A percentile compares a stretch with the other conserved stretches of the same genome.
Conservation (phyloP, 1,284 basidiomycete genomes). For the Sphaerobolus stellatus region DNA sequence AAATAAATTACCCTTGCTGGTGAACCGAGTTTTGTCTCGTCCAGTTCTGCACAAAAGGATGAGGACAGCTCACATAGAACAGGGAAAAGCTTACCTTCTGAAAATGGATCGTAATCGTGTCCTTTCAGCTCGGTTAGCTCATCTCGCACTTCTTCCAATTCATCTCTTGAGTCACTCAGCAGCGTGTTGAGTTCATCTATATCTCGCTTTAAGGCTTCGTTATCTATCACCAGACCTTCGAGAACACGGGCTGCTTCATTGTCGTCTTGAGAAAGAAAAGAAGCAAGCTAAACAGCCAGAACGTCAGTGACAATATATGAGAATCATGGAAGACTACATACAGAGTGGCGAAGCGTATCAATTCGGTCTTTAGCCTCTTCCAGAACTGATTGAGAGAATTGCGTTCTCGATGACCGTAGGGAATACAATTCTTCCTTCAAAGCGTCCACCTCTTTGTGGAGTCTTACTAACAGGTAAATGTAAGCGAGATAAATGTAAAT, state of each 20-base stretch:
- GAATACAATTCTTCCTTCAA: slow-evolving; percentile 65
- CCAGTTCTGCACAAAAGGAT: background rate
- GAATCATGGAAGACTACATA: slow-evolving; percentile 44
- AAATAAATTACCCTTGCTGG: background rate
- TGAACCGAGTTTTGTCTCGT: background rate
- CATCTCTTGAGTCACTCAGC: slow-evolving; percentile 75
- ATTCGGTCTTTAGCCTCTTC: slow-evolving; percentile 70
- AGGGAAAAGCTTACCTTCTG: slow-evolving; percentile 41
- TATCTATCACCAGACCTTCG: slow-evolving; percentile 80
- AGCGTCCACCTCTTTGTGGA: slow-evolving; percentile 68
- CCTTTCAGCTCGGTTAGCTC: slow-evolving; percentile 67
- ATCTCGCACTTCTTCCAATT: slow-evolving; percentile 63
- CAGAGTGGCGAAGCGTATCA: slow-evolving; percentile 59
- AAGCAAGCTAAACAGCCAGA: slow-evolving; percentile 22
- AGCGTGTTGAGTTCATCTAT: slow-evolving; percentile 76
- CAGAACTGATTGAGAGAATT: slow-evolving; percentile 71
- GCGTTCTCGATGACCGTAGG: slow-evolving; percentile 58
- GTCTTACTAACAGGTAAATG: slow-evolving; percentile 50
- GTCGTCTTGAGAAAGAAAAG: slow-evolving; percentile 42
- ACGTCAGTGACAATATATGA: slow-evolving; percentile 15
- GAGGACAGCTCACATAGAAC: no score
- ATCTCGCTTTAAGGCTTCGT: slow-evolving; percentile 78
- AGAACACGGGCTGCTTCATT: slow-evolving; percentile 67
- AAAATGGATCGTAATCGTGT: slow-evolving; percentile 39
- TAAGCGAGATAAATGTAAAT: background rate